Evolutionary conservation across 106 monocot species (phyloP).

Genomic region (Dendrobium officinale): DNA sequence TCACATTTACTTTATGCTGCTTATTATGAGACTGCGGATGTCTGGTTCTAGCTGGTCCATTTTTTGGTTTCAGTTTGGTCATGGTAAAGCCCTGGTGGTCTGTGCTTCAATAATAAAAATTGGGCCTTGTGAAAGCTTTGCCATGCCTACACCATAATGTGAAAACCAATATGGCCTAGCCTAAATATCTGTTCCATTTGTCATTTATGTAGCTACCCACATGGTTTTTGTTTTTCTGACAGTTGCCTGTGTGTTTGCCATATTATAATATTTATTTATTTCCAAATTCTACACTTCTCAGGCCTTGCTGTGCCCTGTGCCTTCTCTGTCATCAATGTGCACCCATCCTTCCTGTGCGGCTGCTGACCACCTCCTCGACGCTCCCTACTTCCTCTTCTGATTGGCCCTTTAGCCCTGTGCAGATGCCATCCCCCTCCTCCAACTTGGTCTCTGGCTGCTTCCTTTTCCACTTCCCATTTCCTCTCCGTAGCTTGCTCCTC

Average conservation of each 20-base stretch:
- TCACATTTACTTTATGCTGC: background rate
- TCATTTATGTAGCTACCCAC: background rate
- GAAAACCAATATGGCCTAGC: background rate
- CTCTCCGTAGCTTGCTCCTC: background rate
- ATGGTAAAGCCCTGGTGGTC: background rate
- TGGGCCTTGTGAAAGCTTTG: background rate
- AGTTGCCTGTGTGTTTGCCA: background rate
- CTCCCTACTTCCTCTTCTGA: background rate
- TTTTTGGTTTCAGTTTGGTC: background rate
- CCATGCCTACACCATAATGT: background rate
- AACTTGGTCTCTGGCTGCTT: background rate
- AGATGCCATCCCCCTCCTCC: background rate
- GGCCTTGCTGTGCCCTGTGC: background rate
- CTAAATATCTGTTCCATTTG: background rate
- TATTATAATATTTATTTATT: background rate
- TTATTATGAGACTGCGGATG: background rate
- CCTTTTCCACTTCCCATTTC: constrained; percentile 3
- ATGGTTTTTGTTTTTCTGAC: background rate
- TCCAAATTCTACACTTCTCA: constrained; percentile 2
- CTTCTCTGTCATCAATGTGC: background rate
- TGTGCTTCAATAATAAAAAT: background rate
- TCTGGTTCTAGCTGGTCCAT: background rate
- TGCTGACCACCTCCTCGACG: background rate
- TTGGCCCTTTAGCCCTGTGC: background rate
- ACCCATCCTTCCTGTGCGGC: background rate